Evolutionary conservation across 2,329 filamentous ascomycete species (phyloP).

Genomic region (Fusarium sublunatum): DNA sequence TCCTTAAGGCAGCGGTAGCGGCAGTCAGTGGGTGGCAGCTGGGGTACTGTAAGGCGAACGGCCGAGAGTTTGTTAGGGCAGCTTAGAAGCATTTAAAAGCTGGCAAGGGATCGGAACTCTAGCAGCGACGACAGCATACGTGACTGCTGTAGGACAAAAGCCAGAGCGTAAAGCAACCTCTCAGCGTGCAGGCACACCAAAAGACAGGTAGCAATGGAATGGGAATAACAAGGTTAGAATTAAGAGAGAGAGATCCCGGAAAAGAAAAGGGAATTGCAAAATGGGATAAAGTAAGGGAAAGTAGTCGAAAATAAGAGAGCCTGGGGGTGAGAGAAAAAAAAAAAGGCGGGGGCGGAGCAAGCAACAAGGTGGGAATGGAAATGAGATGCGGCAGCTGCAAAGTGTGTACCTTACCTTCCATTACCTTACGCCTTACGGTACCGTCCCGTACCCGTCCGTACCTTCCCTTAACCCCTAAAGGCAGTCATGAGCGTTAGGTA

Average conservation of each 20-base stretch:
- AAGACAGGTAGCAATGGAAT: constrained; percentile 16
- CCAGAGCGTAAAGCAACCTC: constrained; percentile 12
- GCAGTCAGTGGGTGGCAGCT: constrained; percentile 13
- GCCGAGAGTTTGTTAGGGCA: constrained; percentile 28
- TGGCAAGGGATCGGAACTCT: background rate
- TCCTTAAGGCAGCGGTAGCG: constrained; percentile 19
- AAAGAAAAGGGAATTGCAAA: constrained; percentile 46
- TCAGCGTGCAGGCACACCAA: constrained; percentile 2
- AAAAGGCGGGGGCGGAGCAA: constrained; percentile 47
- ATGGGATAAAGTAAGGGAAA: constrained; percentile 33
- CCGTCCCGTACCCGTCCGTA: constrained; percentile 21
- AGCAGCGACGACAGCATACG: background rate
- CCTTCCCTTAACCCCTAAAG: constrained; percentile 23
- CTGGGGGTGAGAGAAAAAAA: constrained; percentile 20
- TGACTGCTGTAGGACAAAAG: background rate
- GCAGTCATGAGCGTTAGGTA: constrained; percentile 36
- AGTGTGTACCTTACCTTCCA: constrained; percentile 17
- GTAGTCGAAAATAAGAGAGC: constrained; percentile 37
- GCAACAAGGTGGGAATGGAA: constrained; percentile 23
- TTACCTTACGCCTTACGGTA: constrained; percentile 14
- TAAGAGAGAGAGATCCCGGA: constrained; percentile 37
- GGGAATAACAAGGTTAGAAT: constrained; percentile 40
- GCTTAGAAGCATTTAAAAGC: constrained; percentile 9
- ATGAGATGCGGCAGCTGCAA: constrained; percentile 13
- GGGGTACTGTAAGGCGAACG: constrained; percentile 15